Evolutionary conservation across 176 grass and related monocot genomes (phyloP).

Genomic region (Olyra latifolia): DNA sequence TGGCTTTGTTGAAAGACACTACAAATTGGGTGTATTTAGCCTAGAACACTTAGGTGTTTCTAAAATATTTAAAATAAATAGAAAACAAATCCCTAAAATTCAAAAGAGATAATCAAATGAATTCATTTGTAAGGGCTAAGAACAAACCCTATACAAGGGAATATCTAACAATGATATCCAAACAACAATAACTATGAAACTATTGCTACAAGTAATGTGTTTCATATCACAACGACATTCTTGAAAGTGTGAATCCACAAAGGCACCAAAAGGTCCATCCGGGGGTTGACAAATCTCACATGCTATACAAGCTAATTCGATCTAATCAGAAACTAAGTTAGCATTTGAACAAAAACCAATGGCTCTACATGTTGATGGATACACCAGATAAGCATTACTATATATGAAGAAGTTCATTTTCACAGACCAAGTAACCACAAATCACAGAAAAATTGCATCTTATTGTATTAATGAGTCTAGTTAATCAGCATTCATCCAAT

Average conservation of each 20-base stretch:
- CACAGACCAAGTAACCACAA: neutral
- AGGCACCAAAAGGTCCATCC: constrained; percentile 3
- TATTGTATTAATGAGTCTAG: neutral
- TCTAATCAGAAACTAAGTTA: neutral
- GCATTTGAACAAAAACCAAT: neutral
- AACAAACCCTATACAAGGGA: neutral
- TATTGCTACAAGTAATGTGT: neutral
- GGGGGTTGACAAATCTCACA: neutral
- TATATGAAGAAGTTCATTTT: neutral
- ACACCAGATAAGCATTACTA: neutral
- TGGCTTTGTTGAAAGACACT: too few species aligned
- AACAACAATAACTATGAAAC: neutral
- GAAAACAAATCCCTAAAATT: too few species aligned
- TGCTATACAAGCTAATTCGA: neutral
- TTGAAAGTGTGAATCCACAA: neutral
- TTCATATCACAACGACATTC: neutral
- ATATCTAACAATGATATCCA: neutral
- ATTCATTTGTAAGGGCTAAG: constrained; percentile 16
- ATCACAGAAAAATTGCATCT: neutral
- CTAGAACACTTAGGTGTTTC: too few species aligned
- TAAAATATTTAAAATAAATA: too few species aligned
- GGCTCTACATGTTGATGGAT: neutral
- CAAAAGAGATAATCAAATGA: too few species aligned
- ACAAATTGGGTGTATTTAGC: too few species aligned
- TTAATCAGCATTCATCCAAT: neutral